A percentile compares a stretch with the other conserved stretches of the same genome.
Evolutionary conservation across 2,329 filamentous ascomycete genomes (phyloP).

Genomic region (Zarea fungicola): DNA sequence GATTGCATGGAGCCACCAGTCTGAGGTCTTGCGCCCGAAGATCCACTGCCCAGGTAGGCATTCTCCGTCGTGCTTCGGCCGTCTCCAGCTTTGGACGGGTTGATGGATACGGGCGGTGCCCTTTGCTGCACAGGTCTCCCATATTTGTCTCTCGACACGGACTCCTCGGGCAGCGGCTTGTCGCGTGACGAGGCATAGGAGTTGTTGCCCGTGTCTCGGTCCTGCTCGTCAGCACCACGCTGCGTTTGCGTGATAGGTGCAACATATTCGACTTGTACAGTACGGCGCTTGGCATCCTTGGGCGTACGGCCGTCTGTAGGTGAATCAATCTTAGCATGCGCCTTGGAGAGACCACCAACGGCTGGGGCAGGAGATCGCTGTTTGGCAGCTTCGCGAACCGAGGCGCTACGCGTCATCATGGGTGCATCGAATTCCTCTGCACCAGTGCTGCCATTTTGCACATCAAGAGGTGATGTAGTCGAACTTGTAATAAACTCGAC

Average conservation of each 20-base stretch:
- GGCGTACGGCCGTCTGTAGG: slow-evolving; percentile 59
- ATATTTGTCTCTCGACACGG: slow-evolving; percentile 27
- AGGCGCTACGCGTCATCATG: slow-evolving; percentile 75
- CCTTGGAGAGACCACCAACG: slow-evolving; percentile 62
- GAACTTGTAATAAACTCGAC: slow-evolving; percentile 96
- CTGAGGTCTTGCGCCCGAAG: slow-evolving; percentile 57
- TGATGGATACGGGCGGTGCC: slow-evolving; percentile 19
- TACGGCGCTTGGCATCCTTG: slow-evolving; percentile 86
- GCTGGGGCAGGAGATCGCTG: slow-evolving; percentile 47
- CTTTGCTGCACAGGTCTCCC: slow-evolving; percentile 19
- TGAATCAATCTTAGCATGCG: slow-evolving; percentile 68
- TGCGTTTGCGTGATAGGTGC: slow-evolving; percentile 82
- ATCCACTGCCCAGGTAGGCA: slow-evolving; percentile 36
- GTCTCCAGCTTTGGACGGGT: not conserved
- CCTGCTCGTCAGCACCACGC: slow-evolving; percentile 47
- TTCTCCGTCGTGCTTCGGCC: slow-evolving; percentile 34
- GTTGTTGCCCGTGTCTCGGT: slow-evolving; percentile 40
- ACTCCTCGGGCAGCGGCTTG: slow-evolving; percentile 57
- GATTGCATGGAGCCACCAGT: slow-evolving; percentile 79
- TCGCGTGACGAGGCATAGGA: slow-evolving; percentile 37
- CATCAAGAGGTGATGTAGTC: slow-evolving; percentile 80
- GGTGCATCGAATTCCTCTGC: slow-evolving; percentile 54
- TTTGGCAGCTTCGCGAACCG: slow-evolving; percentile 82
- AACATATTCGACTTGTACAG: slow-evolving; percentile 96
- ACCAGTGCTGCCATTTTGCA: slow-evolving; percentile 70